Evolutionary conservation across 1,284 basidiomycete genomes (phyloP).

Genomic region (Malassezia caprae): DNA sequence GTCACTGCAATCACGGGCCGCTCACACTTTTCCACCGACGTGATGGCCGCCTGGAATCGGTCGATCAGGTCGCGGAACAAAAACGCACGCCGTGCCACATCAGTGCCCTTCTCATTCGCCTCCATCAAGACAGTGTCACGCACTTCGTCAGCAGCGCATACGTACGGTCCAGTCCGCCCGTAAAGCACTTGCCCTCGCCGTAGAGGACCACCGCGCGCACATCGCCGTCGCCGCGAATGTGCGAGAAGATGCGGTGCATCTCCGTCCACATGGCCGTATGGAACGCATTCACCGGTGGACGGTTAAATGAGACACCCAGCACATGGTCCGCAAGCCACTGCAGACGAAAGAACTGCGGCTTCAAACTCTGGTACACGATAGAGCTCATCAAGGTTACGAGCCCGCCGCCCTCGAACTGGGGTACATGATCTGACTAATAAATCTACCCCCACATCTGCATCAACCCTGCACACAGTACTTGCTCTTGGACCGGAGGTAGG

Average conservation of each 20-base stretch:
- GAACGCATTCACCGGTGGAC: constrained; percentile 42
- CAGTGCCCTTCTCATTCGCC: constrained; percentile 19
- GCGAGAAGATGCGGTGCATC: constrained; percentile 29
- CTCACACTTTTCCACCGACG: constrained; percentile 56
- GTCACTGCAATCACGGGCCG: constrained; percentile 77
- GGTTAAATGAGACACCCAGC: constrained; percentile 35
- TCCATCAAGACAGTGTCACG: constrained; percentile 17
- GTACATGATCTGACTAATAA: neutral
- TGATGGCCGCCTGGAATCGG: constrained; percentile 45
- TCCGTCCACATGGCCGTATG: constrained; percentile 40
- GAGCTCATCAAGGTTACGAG: constrained; percentile 16
- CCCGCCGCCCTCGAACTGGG: too few relatives aligned
- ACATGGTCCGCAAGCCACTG: constrained; percentile 28
- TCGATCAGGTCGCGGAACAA: constrained; percentile 31
- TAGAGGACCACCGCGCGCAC: constrained; percentile 43
- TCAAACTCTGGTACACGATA: constrained; percentile 19
- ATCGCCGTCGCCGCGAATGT: constrained; percentile 28
- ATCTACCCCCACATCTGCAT: neutral
- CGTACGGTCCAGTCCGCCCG: constrained; percentile 44
- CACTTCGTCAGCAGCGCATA: constrained; percentile 10
- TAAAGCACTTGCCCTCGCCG: constrained; percentile 42
- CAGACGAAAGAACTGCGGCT: constrained; percentile 31
- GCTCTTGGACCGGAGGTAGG: constrained; percentile 25
- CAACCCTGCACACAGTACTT: constrained; percentile 20
- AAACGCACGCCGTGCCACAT: constrained; percentile 37